Conservation (phyloP, 208 protist genomes). For the Leishmania turanica region DNA sequence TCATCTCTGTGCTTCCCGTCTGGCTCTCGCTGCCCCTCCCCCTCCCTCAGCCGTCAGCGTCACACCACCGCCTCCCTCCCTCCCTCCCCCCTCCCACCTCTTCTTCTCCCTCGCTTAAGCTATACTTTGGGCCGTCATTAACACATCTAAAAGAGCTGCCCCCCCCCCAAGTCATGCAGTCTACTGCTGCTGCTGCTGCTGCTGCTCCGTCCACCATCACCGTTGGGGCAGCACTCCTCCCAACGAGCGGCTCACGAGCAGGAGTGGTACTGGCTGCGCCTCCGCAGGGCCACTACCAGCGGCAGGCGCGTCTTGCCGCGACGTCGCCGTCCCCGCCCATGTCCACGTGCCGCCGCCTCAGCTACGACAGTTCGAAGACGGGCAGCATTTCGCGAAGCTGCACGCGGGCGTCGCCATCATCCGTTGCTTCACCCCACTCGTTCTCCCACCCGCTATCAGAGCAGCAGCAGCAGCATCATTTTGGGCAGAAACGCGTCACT, state of each 20-base stretch:
- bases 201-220: neutral
- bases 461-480: neutral
- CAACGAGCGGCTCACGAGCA: neutral
- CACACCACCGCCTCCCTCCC: neutral
- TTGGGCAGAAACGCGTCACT: slow-evolving; percentile 3
- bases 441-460: neutral
- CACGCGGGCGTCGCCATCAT: neutral
- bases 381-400: slow-evolving; percentile 15
- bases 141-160: neutral
- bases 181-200: neutral
- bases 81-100: neutral
- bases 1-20: neutral
- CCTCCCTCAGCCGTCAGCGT: neutral
- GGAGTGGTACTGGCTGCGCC: neutral
- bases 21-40: too few species aligned
- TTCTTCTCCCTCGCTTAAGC: neutral
- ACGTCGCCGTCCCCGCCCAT: slow-evolving; percentile 27
- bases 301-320: neutral
- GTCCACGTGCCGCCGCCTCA: slow-evolving; percentile 30
- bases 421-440: neutral
- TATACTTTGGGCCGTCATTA: neutral
- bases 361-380: slow-evolving; percentile 28
- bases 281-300: neutral
- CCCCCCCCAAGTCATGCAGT: neutral
- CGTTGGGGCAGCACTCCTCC: neutral